Conservation (phyloP, 1,284 basidiomycete genomes). For the Apiotrichum domesticum region DNA sequence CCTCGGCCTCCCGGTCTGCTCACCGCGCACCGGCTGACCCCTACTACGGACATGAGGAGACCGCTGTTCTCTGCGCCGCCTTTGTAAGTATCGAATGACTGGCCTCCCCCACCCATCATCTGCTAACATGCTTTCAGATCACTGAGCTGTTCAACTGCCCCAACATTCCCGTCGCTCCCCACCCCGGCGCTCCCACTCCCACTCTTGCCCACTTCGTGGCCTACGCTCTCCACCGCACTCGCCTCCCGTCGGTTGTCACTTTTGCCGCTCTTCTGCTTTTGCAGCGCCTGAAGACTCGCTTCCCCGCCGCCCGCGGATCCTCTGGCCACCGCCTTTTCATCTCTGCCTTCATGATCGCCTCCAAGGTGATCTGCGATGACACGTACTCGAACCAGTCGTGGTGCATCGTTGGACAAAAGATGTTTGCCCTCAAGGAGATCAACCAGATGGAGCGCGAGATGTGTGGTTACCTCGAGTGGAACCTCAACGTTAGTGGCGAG, state of each 20-base stretch:
- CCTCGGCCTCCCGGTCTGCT: slow-evolving; percentile 31
- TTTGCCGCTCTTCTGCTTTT: slow-evolving; percentile 79
- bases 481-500: slow-evolving; percentile 52
- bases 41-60: slow-evolving; percentile 72
- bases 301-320: slow-evolving; percentile 84
- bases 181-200: slow-evolving; percentile 47
- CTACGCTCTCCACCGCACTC: slow-evolving; percentile 81
- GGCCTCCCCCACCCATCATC: not conserved
- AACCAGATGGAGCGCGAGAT: slow-evolving; percentile 96
- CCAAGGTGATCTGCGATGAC: slow-evolving; percentile 73
- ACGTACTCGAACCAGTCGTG: slow-evolving; percentile 95
- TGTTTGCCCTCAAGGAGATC: slow-evolving; percentile 83
- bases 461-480: slow-evolving; percentile 88
- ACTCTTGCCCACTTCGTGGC: slow-evolving; percentile 76
- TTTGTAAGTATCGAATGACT: slow-evolving; percentile 58
- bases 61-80: slow-evolving; percentile 58
- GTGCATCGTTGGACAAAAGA: slow-evolving; percentile 85
- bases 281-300: slow-evolving; percentile 79
- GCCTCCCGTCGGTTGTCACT: slow-evolving; percentile 72
- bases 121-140: slow-evolving; percentile 42
- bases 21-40: slow-evolving; percentile 51
- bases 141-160: slow-evolving; percentile 48
- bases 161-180: slow-evolving; percentile 39
- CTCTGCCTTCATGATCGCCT: slow-evolving; percentile 84
- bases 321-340: slow-evolving; percentile 87